These are phyloP conservation scores for Daldinia caldariorum DNA, from an alignment of 495 filamentous ascomycete species.

Conservation along the genomic window DNA sequence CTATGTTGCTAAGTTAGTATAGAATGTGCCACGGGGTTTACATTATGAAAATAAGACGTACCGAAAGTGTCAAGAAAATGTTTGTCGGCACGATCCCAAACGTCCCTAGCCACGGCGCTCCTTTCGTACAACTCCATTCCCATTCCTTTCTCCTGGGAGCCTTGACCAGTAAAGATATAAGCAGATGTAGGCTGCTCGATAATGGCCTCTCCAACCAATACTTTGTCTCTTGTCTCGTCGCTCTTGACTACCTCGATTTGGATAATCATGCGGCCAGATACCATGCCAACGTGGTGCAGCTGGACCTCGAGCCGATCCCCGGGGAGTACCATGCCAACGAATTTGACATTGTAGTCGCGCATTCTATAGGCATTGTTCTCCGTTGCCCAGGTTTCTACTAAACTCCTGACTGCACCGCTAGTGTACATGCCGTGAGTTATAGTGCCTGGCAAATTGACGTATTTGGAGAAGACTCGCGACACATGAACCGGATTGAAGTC, in stretches of 20 bases:
- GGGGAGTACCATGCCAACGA: constrained; percentile 88
- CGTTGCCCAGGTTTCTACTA: constrained; percentile 93
- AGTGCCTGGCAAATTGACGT: constrained; percentile 83
- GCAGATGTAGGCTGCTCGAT: constrained; percentile 87
- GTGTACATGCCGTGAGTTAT: constrained; percentile 95
- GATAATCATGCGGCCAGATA: constrained; percentile 87
- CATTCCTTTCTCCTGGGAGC: constrained; percentile 91
- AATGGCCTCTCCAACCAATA: constrained; percentile 83
- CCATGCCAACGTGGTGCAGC: constrained; percentile 87
- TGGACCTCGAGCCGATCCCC: constrained; percentile 85
- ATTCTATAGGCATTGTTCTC: constrained; percentile 90
- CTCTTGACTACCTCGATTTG: constrained; percentile 80
- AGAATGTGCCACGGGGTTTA: background rate
- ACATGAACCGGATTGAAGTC: constrained; percentile 94
- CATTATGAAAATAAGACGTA: constrained; percentile 44
- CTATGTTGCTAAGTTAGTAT: constrained; percentile 53
- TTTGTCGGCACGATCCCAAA: constrained; percentile 88
- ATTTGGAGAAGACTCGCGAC: constrained; percentile 83
- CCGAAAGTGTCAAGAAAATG: constrained; percentile 94
- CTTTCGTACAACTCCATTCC: constrained; percentile 89
- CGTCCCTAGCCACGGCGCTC: constrained; percentile 83
- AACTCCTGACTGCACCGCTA: constrained; percentile 83
- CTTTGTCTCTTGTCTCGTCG: constrained; percentile 83
- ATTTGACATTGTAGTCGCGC: constrained; percentile 80
- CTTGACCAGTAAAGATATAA: constrained; percentile 90